These are phyloP conservation scores for Yarrowia yakushimensis DNA, from an alignment of 805 yeast species.

Conservation along the genomic window DNA sequence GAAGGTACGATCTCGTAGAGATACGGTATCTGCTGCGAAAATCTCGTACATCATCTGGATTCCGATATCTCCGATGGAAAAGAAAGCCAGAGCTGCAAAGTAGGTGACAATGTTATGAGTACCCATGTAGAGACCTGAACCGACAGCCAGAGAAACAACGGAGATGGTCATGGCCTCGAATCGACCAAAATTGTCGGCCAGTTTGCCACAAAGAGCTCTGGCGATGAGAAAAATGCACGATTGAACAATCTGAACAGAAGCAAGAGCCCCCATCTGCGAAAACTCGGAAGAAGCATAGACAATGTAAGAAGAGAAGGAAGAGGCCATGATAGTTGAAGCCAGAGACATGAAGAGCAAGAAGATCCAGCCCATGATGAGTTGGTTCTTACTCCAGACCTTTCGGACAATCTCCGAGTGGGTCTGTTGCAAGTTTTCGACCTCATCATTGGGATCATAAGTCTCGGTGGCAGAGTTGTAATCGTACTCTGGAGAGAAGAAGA, in stretches of 20 bases:
- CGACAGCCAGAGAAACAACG: neutral
- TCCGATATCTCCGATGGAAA: constrained; percentile 42
- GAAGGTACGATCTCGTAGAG: constrained; percentile 42
- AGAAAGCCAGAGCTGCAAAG: constrained; percentile 41
- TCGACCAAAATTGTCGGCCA: constrained; percentile 16
- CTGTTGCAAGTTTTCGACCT: neutral
- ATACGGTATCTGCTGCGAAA: constrained; percentile 41
- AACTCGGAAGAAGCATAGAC: constrained; percentile 13
- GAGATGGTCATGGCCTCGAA: constrained; percentile 17
- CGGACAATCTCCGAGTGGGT: constrained; percentile 11
- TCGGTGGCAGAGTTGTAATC: neutral
- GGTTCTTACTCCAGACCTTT: neutral
- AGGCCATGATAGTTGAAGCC: neutral
- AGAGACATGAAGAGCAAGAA: constrained; percentile 8
- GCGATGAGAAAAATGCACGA: neutral
- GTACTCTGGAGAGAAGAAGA: neutral
- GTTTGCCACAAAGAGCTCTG: neutral
- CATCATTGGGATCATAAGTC: neutral
- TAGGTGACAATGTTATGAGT: constrained; percentile 37
- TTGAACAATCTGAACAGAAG: constrained; percentile 5
- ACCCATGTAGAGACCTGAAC: constrained; percentile 14
- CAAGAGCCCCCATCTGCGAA: constrained; percentile 4
- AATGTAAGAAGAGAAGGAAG: constrained; percentile 3
- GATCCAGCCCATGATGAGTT: neutral
- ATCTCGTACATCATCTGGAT: constrained; percentile 40